A percentile compares a stretch with the other conserved stretches of the same genome.
Evolutionary conservation across 148 eudicot species (phyloP).

Genomic region (Vaccinium darrowii): DNA sequence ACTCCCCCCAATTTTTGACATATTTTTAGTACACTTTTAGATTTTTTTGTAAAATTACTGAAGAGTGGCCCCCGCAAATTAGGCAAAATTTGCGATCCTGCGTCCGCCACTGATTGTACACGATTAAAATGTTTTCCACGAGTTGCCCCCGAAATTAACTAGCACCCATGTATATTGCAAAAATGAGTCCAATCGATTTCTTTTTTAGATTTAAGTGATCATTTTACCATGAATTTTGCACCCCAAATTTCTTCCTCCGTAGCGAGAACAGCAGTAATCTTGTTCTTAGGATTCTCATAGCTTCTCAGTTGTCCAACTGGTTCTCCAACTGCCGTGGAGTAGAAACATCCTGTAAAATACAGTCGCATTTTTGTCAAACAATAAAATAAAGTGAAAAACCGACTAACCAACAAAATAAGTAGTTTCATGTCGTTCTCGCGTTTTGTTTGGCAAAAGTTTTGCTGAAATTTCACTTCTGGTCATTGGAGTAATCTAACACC

Average conservation of each 20-base stretch:
- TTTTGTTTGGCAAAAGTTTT: not conserved
- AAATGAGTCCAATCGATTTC: not conserved
- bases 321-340: constrained; percentile 73
- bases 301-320: constrained; percentile 42
- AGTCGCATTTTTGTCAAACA: not conserved
- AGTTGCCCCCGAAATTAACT: not conserved
- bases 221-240: constrained; percentile 85
- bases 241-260: constrained; percentile 97
- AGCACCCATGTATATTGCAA: not conserved
- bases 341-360: constrained; percentile 73
- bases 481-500: not conserved
- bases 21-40: no score
- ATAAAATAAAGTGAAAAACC: not conserved
- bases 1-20: no score
- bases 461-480: not conserved
- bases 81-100: no score
- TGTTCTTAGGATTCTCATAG: constrained; percentile 92
- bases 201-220: not conserved
- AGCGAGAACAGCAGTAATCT: constrained; percentile 87
- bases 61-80: no score
- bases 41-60: no score
- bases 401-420: not conserved
- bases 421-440: constrained; percentile 4
- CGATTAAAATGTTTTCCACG: not conserved
- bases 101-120: no score